Evolutionary conservation across 257 asterid species (phyloP).

Genomic region (Solanum peruvianum): DNA sequence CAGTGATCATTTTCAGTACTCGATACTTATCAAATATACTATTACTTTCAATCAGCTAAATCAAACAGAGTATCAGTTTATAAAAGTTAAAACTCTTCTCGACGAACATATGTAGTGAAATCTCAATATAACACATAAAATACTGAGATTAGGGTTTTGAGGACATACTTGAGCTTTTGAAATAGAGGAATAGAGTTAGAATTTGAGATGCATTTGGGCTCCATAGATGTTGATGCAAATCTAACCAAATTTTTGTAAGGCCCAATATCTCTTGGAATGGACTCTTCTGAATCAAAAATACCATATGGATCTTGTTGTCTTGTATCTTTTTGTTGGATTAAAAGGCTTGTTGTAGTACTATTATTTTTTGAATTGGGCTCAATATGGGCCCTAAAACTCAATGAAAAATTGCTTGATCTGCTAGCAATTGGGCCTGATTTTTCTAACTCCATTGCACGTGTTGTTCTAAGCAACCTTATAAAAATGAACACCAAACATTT

Average conservation of each 20-base stretch:
- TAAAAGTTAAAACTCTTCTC: neutral
- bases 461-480: constrained; percentile 63
- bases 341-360: neutral
- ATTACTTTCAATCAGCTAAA: no score
- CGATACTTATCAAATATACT: no score
- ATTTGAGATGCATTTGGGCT: constrained; percentile 52
- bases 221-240: constrained; percentile 57
- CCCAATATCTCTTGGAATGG: constrained; percentile 65
- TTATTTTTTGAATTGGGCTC: constrained; percentile 25
- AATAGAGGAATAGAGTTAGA: constrained; percentile 53
- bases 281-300: constrained; percentile 57
- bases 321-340: constrained; percentile 43
- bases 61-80: no score
- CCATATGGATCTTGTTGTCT: constrained; percentile 94
- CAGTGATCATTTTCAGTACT: neutral
- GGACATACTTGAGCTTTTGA: constrained; percentile 59
- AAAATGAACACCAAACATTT: constrained; percentile 66
- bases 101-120: no score
- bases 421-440: constrained; percentile 63
- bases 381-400: constrained; percentile 46
- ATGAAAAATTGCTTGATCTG: constrained; percentile 52
- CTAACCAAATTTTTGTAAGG: constrained; percentile 74
- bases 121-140: neutral
- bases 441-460: constrained; percentile 71
- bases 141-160: no score